Evolutionary conservation across 2,329 filamentous ascomycete genomes (phyloP), one percentile per base, ranked within the genome.

Genomic region (Penicillium sp.): DNA sequence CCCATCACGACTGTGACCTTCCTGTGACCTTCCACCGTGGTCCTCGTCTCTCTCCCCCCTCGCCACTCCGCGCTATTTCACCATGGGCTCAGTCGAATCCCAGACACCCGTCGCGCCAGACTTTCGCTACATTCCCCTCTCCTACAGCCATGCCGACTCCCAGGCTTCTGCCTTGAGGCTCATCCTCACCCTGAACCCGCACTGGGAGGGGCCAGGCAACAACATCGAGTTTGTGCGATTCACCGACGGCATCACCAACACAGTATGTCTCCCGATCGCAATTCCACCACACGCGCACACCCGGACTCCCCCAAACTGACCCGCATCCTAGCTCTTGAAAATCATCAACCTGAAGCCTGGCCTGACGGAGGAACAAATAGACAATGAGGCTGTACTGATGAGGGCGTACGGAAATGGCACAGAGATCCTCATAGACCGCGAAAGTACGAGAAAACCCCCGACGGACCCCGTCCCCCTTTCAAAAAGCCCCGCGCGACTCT

Each of bases 171-270:
- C 92, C 49, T 80, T 89, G 57, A 83, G 83, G 60, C 84, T 99
- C 59, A 87, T 97, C 66, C 80, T 91, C 63, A 83, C 89, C 27
- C 80, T 97, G 57, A 84, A 88, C 55, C 92, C 92, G 10, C 86
- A 95, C 65, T 99, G 94, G 94, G 82, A 86, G 62, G 81, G 83
- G 45, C 79, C 83, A 34, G 85, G 87, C 60, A 88, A 89, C 53
- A 83, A 87, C 41, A 82, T 99, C 65, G 87, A 94, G 67, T 90
- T 97, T 70, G 82, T 91, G 62, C 88, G 89, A 60, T 99, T 97
- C 79, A 99, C 92, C 38, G 94, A 99, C 68, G 94, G 94, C 69
- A 99, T 97, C 77, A 99, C 94, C 62, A 99, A 99, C 76, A 97
- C 92, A 61, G 83, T 85, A 76, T 63, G 81, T 79, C 50, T 44